Evolutionary conservation across 805 yeast genomes (phyloP).

Genomic region (Sugiyamaella qingdaonensis): DNA sequence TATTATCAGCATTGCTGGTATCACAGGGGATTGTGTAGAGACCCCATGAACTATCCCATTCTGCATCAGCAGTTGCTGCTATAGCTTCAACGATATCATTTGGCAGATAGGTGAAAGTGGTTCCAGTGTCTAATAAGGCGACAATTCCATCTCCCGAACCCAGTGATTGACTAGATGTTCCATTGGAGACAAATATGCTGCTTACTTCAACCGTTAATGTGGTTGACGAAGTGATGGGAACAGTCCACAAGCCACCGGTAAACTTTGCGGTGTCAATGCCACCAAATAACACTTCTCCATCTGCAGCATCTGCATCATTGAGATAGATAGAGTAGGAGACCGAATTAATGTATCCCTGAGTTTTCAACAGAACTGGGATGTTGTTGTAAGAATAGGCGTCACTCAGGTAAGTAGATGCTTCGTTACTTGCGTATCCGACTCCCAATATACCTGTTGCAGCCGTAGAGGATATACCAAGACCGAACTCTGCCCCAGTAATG

Average conservation of each 20-base stretch:
- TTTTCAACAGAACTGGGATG: constrained; percentile 33
- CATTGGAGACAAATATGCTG: not conserved
- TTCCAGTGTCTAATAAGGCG: constrained; percentile 19
- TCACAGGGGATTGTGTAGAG: not conserved
- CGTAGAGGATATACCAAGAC: not conserved
- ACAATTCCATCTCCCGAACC: constrained; percentile 6
- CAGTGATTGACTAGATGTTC: not conserved
- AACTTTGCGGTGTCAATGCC: constrained; percentile 34
- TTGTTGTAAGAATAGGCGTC: constrained; percentile 24
- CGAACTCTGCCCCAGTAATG: constrained; percentile 32
- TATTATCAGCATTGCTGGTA: not conserved
- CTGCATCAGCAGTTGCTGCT: not conserved
- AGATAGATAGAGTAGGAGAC: constrained; percentile 46
- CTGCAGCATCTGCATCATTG: constrained; percentile 31
- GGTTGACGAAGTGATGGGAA: constrained; percentile 30
- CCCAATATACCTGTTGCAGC: constrained; percentile 37
- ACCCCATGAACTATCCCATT: not conserved
- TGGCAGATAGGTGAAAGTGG: constrained; percentile 17
- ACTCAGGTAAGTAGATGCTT: constrained; percentile 15
- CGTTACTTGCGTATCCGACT: constrained; percentile 22
- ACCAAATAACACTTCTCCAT: constrained; percentile 42
- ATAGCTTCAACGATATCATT: not conserved
- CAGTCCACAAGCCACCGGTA: constrained; percentile 16
- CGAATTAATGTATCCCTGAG: constrained; percentile 39
- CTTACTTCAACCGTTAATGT: not conserved